Percentiles rank a stretch among this genome's conserved stretches.
phyloP scores from a whole-genome alignment of 2,329 filamentous ascomycete species.

The Cladobotryum protrusum region DNA sequence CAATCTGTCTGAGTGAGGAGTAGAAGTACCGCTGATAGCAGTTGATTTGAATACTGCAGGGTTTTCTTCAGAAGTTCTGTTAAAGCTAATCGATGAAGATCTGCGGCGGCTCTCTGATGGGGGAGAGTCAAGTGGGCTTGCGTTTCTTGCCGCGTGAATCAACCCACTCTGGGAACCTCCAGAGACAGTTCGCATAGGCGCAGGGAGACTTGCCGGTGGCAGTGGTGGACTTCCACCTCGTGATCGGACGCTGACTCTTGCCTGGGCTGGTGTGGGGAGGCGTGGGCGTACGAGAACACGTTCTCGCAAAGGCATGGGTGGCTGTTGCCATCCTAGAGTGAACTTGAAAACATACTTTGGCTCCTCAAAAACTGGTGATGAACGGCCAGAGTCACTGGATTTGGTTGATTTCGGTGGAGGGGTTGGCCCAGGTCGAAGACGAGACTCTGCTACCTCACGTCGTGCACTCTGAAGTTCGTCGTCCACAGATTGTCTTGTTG shows the following conservation, averaged over 20 bases:
- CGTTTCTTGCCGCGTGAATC: slow-evolving; percentile 46
- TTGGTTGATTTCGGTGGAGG: slow-evolving; percentile 33
- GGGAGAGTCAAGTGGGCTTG: slow-evolving; percentile 32
- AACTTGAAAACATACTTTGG: slow-evolving; percentile 67
- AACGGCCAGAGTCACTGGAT: slow-evolving; percentile 43
- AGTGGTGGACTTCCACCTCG: slow-evolving; percentile 34
- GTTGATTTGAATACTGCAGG: not conserved
- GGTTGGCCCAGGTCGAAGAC: slow-evolving; percentile 26
- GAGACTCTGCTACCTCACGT: slow-evolving; percentile 43
- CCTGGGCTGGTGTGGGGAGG: slow-evolving; percentile 64
- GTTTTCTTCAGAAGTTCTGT: not conserved
- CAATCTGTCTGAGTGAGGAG: not conserved
- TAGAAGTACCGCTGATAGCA: not conserved
- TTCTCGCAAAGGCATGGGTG: slow-evolving; percentile 48
- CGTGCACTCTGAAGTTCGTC: slow-evolving; percentile 46
- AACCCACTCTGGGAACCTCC: slow-evolving; percentile 41
- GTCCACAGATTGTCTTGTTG: slow-evolving; percentile 26
- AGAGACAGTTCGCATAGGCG: slow-evolving; percentile 42
- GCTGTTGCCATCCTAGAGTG: slow-evolving; percentile 59
- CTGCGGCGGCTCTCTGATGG: slow-evolving; percentile 22
- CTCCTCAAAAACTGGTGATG: slow-evolving; percentile 48
- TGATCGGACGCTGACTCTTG: slow-evolving; percentile 44
- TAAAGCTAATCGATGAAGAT: slow-evolving; percentile 11
- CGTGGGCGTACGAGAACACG: slow-evolving; percentile 62
- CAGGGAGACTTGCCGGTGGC: slow-evolving; percentile 33